Evolutionary conservation across 495 filamentous ascomycete genomes (phyloP), one percentile per base, ranked within the genome.

Genomic region (Lophiotrema nucula): DNA sequence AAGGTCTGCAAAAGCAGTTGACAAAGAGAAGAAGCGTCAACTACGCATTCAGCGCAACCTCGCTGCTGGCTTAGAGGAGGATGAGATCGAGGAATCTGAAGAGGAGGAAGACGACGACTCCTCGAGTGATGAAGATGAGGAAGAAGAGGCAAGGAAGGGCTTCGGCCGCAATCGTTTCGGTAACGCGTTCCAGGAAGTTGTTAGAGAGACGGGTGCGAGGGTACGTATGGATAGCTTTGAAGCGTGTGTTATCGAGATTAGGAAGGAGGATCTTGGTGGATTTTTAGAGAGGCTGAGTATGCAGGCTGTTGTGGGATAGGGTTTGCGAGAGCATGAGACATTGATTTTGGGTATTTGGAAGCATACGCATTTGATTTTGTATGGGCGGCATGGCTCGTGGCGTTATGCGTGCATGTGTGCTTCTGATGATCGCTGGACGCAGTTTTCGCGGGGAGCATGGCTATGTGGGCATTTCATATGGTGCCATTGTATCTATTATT

Each of bases 181-280:
- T 12, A 89, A 86, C 68, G 93, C 95, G 10, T 98, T 97, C 73
- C 90, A 96, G 68, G 92, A 95, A 67, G 95, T 97, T 6, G 88
- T 96, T 19, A 82, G 84, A 50, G 90, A 96, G 76, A 98, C 92
- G 35, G 91, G 85, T 58, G 89, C 92, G 3, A 77, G 91, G 15
- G 89, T 97, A 18, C 77, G 90, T 53, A 96, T 97, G 62, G 93
- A 98, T 70, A 92, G 87, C 73, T 98, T 98, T 72, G 95, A 98
- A 73, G 87, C 95, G 70, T 95, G 89, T 62, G 95, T 97, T 10
- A 90, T 97, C 44, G 93, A 97, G 74, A 93, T 98, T 26, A 83
- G 86, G 75, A 96, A 95, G 74, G 93, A 98, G 69, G 92, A 97
- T 73, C 77, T 98, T 25, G 81, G 85, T 18, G 90, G 86, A 11